phyloP scores from a whole-genome alignment of 768 basidiomycete genomes.

The Xerocomus brunneocitrinus region DNA sequence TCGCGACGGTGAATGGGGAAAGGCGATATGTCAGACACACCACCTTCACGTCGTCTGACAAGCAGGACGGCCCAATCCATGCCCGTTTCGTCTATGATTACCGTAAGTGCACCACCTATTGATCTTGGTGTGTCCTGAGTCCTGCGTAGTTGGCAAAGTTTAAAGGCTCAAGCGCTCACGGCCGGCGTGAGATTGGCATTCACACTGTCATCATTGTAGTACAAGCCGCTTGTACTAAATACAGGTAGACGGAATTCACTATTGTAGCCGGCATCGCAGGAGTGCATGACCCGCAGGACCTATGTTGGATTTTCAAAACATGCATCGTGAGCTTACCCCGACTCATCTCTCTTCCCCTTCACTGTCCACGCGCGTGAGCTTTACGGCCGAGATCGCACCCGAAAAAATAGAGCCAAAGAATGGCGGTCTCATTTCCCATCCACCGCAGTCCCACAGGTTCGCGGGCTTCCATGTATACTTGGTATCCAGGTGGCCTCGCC shows the following conservation, averaged over 20 bases:
- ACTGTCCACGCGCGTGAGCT: conserved; percentile 12
- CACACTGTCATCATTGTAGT: neutral
- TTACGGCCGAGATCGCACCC: neutral
- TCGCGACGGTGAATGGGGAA: conserved; percentile 54
- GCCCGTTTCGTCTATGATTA: conserved; percentile 65
- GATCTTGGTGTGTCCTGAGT: conserved; percentile 10
- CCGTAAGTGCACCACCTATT: conserved; percentile 38
- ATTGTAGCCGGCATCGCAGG: neutral
- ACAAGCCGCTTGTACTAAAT: neutral
- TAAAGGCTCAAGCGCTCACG: conserved; percentile 3
- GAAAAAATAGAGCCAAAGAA: conserved; percentile 5
- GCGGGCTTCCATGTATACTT: conserved; percentile 7
- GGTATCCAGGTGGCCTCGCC: conserved; percentile 15
- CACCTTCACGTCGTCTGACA: conserved; percentile 57
- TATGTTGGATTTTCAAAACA: neutral
- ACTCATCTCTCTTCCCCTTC: conserved; percentile 3
- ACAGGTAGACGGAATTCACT: neutral
- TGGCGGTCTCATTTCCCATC: neutral
- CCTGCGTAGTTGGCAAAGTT: conserved; percentile 12
- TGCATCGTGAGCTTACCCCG: conserved; percentile 7
- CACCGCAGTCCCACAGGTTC: neutral
- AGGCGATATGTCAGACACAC: conserved; percentile 59
- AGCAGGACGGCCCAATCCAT: conserved; percentile 46
- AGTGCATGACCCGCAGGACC: neutral
- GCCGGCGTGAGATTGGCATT: neutral